Percentiles rank a stretch among this genome's conserved stretches.
Conservation (phyloP, 176 grass and related monocot species). For the Oryza meyeriana region DNA sequence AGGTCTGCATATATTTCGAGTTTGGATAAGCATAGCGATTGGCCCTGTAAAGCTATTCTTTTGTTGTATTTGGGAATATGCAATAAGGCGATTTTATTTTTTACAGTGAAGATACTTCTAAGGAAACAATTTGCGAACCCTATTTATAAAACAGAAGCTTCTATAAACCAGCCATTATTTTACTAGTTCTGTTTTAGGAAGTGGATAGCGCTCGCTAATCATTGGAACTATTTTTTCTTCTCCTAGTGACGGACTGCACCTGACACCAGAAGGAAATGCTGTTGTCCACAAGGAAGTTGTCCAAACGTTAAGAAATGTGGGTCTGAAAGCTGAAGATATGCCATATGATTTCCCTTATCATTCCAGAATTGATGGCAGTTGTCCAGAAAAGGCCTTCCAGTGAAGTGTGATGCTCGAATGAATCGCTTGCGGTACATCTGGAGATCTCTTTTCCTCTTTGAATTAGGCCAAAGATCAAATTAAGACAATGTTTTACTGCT, state of each 20-base stretch:
- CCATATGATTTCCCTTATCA: slow-evolving; percentile 69
- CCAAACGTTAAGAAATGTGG: slow-evolving; percentile 34
- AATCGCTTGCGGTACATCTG: not conserved
- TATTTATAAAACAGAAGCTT: not conserved
- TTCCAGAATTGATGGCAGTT: slow-evolving; percentile 53
- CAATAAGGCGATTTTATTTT: not conserved
- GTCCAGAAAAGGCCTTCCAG: slow-evolving; percentile 62
- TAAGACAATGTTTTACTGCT: not conserved
- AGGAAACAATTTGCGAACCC: not conserved
- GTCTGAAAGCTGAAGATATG: slow-evolving; percentile 73
- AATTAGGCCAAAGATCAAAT: not conserved
- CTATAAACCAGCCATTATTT: not conserved
- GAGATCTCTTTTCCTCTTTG: not conserved
- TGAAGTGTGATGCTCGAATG: slow-evolving; percentile 9
- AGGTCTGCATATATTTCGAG: not conserved
- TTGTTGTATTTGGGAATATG: not conserved
- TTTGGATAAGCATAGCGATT: not conserved
- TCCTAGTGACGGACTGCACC: slow-evolving; percentile 76
- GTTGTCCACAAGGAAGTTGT: slow-evolving; percentile 71
- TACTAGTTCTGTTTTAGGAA: not conserved
- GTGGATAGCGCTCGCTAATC: not conserved
- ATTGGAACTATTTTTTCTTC: slow-evolving; percentile 10
- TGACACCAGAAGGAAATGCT: slow-evolving; percentile 70
- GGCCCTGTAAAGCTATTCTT: not conserved
- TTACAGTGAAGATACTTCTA: not conserved